Conservation (phyloP, 192 early-diverging fungal species). For the Podila minutissima region DNA sequence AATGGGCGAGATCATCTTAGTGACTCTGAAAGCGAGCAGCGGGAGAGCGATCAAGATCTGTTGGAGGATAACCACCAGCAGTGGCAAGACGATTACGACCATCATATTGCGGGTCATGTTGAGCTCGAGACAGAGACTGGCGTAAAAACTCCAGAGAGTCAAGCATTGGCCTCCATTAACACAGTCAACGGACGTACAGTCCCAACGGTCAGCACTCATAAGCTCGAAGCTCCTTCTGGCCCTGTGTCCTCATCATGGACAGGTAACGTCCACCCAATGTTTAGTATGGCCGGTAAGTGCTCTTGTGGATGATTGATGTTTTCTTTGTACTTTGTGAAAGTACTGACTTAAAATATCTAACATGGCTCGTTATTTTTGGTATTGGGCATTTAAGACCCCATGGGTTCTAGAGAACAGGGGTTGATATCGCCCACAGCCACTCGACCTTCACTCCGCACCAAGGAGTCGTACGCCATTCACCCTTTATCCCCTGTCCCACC, state of each 20-base stretch:
- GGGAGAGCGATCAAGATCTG: slow-evolving; percentile 19
- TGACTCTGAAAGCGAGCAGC: slow-evolving; percentile 29
- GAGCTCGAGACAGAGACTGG: slow-evolving; percentile 13
- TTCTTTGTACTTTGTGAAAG: too few relatives aligned
- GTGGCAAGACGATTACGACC: slow-evolving; percentile 44
- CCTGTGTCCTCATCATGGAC: slow-evolving; percentile 4
- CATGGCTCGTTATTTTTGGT: neutral
- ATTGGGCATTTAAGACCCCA: slow-evolving; percentile 10
- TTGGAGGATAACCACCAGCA: slow-evolving; percentile 29
- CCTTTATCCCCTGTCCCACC: slow-evolving; percentile 27
- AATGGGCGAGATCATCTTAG: slow-evolving; percentile 20
- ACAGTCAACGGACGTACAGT: neutral
- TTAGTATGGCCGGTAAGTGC: slow-evolving; percentile 26
- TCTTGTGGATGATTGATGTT: neutral
- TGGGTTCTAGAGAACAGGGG: slow-evolving; percentile 7
- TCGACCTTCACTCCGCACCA: slow-evolving; percentile 16
- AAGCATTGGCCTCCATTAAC: neutral
- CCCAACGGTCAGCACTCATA: neutral
- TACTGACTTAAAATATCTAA: neutral
- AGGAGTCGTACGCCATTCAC: slow-evolving; percentile 25
- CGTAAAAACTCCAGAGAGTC: neutral
- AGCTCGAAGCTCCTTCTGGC: neutral
- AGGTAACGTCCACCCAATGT: slow-evolving; percentile 19
- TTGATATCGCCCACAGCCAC: neutral
- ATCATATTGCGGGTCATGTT: slow-evolving; percentile 22